Conservation (phyloP, 2,329 filamentous ascomycete genomes). For the Aureobasidium sp. region DNA sequence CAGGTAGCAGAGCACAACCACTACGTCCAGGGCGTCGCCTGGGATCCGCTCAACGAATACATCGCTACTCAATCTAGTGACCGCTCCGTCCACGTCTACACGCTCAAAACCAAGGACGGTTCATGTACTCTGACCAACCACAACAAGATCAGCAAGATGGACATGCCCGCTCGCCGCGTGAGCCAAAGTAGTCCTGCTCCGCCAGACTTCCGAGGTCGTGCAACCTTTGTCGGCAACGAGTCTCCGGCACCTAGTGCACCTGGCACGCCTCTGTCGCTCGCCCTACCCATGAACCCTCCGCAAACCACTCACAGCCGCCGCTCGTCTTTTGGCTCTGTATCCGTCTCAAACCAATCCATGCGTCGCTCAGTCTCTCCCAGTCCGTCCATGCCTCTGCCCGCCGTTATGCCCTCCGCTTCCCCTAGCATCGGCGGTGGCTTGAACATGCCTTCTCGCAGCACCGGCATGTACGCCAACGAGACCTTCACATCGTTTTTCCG, state of each 20-base stretch:
- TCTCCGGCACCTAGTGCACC: constrained; percentile 88
- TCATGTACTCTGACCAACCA: constrained; percentile 78
- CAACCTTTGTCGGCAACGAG: constrained; percentile 58
- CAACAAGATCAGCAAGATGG: constrained; percentile 81
- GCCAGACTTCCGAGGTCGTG: constrained; percentile 65
- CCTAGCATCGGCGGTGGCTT: constrained; percentile 63
- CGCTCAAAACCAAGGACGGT: constrained; percentile 90
- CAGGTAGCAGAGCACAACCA: constrained; percentile 97
- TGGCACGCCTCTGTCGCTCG: constrained; percentile 82
- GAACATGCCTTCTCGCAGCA: constrained; percentile 57
- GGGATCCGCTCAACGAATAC: constrained; percentile 97
- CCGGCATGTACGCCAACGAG: constrained; percentile 91
- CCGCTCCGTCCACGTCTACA: constrained; percentile 95
- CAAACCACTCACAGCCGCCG: constrained; percentile 84
- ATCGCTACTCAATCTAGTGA: constrained; percentile 98
- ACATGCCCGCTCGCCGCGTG: constrained; percentile 83
- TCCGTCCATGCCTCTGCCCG: constrained; percentile 85
- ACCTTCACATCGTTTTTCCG: constrained; percentile 96
- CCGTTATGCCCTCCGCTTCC: constrained; percentile 90
- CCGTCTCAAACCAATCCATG: constrained; percentile 54
- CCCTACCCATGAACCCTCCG: constrained; percentile 93
- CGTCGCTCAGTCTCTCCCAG: constrained; percentile 81
- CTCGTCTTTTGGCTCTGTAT: constrained; percentile 74
- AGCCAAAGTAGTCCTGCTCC: constrained; percentile 90
- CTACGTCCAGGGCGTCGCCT: constrained; percentile 95